A percentile compares a stretch with the other conserved stretches of the same genome.
Conservation (phyloP, 2,329 filamentous ascomycete genomes). For the Microthyrium microscopicum region DNA sequence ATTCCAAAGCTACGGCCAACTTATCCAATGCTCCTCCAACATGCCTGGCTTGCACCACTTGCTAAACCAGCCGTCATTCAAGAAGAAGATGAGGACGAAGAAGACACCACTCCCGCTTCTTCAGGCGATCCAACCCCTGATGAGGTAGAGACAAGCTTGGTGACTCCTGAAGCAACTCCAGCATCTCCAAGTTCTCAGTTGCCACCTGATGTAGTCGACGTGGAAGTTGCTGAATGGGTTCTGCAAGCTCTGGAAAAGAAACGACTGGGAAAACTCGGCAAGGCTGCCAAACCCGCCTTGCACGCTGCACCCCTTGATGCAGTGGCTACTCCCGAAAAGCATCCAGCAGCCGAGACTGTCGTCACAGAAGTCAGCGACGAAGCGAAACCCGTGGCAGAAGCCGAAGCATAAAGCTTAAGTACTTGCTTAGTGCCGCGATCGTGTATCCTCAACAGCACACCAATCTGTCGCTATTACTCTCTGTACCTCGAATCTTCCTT, state of each 20-base stretch:
- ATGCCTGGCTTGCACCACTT: slow-evolving; percentile 69
- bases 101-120: slow-evolving; percentile 17
- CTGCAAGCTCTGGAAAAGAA: slow-evolving; percentile 50
- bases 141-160: too few species aligned
- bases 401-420: too few species aligned
- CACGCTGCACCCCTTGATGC: slow-evolving; percentile 75
- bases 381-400: too few species aligned
- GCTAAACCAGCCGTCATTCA: slow-evolving; percentile 60
- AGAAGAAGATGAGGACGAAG: slow-evolving; percentile 51
- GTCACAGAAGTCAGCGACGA: too few species aligned
- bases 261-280: slow-evolving; percentile 38
- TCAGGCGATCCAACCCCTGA: too few species aligned
- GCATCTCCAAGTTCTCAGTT: slow-evolving; percentile 10
- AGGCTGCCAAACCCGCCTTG: slow-evolving; percentile 55
- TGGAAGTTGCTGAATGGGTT: slow-evolving; percentile 80
- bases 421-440: too few species aligned
- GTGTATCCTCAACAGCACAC: too few species aligned
- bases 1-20: slow-evolving; percentile 83
- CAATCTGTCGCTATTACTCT: too few species aligned
- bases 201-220: slow-evolving; percentile 39
- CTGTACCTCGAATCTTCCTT: too few species aligned
- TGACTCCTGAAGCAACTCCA: slow-evolving; percentile 10
- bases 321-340: slow-evolving; percentile 26
- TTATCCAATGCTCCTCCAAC: slow-evolving; percentile 75
- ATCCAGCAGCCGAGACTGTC: too few species aligned